These are phyloP conservation scores for Pseudogymnoascus sp. DNA, from an alignment of 2,329 filamentous ascomycete species.

Conservation along the genomic window DNA sequence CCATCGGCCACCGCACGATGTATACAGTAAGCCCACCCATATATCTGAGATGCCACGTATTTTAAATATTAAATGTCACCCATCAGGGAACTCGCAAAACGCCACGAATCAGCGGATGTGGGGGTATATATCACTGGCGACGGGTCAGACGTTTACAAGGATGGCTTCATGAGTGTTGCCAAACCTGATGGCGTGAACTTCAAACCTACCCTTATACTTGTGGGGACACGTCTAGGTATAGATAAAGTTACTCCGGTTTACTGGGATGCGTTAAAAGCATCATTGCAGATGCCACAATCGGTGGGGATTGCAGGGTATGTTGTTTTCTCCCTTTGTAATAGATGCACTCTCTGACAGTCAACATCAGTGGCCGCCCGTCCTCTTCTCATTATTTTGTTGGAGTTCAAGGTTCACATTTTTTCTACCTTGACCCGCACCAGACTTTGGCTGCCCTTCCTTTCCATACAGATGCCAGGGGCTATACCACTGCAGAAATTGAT, in stretches of 20 bases:
- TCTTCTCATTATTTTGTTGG: constrained; percentile 68
- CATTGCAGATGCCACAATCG: constrained; percentile 83
- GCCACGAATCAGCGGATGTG: constrained; percentile 52
- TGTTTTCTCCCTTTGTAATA: constrained; percentile 9
- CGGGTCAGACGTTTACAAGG: constrained; percentile 86
- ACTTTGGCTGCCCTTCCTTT: constrained; percentile 69
- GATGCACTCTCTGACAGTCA: constrained; percentile 10
- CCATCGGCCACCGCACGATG: constrained; percentile 93
- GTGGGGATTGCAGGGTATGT: constrained; percentile 87
- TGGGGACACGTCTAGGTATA: constrained; percentile 83
- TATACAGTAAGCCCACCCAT: constrained; percentile 61
- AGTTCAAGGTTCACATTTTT: constrained; percentile 68
- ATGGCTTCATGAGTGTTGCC: constrained; percentile 73
- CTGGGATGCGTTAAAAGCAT: constrained; percentile 81
- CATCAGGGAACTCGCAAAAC: constrained; percentile 62
- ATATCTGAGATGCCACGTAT: constrained; percentile 1
- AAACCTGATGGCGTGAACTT: constrained; percentile 58
- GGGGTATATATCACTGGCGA: constrained; percentile 86
- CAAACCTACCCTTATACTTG: constrained; percentile 76
- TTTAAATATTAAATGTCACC: constrained; percentile 13
- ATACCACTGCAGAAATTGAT: constrained; percentile 64
- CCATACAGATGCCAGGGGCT: constrained; percentile 45
- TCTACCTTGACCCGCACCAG: constrained; percentile 90
- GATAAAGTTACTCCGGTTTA: constrained; percentile 93
- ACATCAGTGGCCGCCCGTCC: constrained; percentile 71